phyloP scores from a whole-genome alignment of 1,284 basidiomycete genomes.

The Boletellus deceptivus region DNA sequence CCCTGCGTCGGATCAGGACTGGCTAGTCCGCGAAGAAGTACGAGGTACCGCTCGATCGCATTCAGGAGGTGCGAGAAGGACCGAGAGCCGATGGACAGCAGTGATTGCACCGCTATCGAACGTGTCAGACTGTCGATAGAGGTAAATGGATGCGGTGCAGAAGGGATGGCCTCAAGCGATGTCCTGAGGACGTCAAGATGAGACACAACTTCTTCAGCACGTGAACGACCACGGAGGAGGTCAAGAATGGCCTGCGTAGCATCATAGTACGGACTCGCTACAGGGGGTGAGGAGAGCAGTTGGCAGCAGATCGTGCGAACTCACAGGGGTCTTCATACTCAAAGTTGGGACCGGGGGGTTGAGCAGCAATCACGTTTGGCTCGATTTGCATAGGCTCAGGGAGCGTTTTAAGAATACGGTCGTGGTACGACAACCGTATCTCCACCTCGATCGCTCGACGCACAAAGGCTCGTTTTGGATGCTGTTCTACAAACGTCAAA shows the following conservation, averaged over 20 bases:
- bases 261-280: conserved; percentile 75
- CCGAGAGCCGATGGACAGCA: conserved; percentile 88
- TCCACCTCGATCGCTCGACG: conserved; percentile 89
- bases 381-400: conserved; percentile 78
- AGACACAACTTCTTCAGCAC: conserved; percentile 75
- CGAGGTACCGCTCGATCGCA: conserved; percentile 95
- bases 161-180: conserved; percentile 58
- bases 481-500: conserved; percentile 64
- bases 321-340: conserved; percentile 78
- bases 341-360: conserved; percentile 81
- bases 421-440: conserved; percentile 90
- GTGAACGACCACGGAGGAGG: conserved; percentile 76
- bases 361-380: conserved; percentile 62
- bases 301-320: conserved; percentile 18
- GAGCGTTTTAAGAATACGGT: conserved; percentile 87
- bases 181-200: conserved; percentile 72
- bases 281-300: background rate
- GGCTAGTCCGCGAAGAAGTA: conserved; percentile 76
- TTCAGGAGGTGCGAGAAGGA: conserved; percentile 99
- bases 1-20: conserved; percentile 10
- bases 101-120: conserved; percentile 84
- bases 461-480: conserved; percentile 88
- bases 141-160: conserved; percentile 37
- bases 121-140: conserved; percentile 69
- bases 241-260: conserved; percentile 80